Conservation (phyloP, 495 filamentous ascomycete genomes). For the Aspergillus panamensis region DNA sequence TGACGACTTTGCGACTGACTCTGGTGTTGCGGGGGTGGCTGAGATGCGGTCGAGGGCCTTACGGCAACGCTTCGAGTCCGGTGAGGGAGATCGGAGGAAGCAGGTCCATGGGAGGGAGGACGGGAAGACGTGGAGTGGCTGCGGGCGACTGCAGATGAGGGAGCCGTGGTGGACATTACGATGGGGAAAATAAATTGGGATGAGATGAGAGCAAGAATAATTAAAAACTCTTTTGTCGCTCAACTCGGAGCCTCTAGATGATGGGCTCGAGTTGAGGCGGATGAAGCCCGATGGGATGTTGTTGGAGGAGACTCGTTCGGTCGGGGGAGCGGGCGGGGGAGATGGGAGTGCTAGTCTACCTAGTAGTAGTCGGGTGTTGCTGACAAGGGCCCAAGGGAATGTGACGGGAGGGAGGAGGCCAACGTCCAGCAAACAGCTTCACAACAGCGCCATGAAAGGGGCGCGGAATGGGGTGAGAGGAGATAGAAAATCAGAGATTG, state of each 20-base stretch:
- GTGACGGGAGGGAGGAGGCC: constrained; percentile 14
- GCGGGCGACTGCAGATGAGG: constrained; percentile 46
- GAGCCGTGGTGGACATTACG: constrained; percentile 52
- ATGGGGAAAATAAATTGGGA: constrained; percentile 16
- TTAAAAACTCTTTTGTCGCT: constrained; percentile 23
- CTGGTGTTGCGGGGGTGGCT: constrained; percentile 32
- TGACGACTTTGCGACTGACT: constrained; percentile 24
- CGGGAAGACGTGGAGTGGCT: constrained; percentile 55
- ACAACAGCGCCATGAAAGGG: constrained; percentile 15
- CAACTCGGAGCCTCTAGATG: constrained; percentile 18
- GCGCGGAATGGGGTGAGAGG: constrained; percentile 8
- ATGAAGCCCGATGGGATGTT: constrained; percentile 15
- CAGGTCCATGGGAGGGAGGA: constrained; percentile 37
- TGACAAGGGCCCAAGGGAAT: constrained; percentile 23
- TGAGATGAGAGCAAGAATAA: constrained; percentile 19
- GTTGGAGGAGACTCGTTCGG: constrained; percentile 12
- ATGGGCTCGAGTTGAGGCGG: constrained; percentile 20
- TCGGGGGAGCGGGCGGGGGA: constrained; percentile 27
- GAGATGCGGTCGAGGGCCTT: constrained; percentile 40
- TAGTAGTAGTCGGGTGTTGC: no score
- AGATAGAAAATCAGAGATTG: constrained; percentile 16
- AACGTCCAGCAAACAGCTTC: constrained; percentile 14
- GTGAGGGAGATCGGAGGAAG: constrained; percentile 52
- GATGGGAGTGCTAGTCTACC: background rate
- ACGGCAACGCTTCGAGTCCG: constrained; percentile 53